phyloP scores from a whole-genome alignment of 2,329 filamentous ascomycete genomes.

The Thermothelomyces thermophilus region DNA sequence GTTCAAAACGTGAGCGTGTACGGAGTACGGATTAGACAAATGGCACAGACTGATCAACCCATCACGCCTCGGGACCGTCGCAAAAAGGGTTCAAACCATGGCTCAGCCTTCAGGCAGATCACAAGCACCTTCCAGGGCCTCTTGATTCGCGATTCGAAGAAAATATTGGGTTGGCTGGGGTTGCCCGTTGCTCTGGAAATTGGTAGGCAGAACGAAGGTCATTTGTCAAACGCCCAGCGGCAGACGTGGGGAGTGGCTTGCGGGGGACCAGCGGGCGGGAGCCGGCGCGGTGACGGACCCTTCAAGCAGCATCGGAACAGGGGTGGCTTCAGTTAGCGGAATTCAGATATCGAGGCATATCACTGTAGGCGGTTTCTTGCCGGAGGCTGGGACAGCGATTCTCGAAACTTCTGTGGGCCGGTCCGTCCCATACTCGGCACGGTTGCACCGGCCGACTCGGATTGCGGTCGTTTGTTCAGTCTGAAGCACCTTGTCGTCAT shows the following conservation, averaged over 20 bases:
- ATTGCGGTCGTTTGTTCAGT: neutral
- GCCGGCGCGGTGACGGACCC: neutral
- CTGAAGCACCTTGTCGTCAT: neutral
- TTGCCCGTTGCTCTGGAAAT: constrained; percentile 23
- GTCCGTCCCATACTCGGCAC: neutral
- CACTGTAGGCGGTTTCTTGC: constrained; percentile 10
- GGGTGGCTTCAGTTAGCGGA: neutral
- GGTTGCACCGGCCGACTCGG: neutral
- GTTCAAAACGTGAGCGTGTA: too few relatives aligned
- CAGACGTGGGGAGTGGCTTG: constrained; percentile 1
- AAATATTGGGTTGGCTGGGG: constrained; percentile 27
- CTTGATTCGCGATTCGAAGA: constrained; percentile 23
- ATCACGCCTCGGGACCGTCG: constrained; percentile 18
- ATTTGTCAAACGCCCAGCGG: constrained; percentile 18
- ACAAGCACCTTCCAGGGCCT: constrained; percentile 9
- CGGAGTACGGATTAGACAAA: too few relatives aligned
- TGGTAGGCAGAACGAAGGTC: constrained; percentile 7
- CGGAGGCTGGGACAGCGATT: constrained; percentile 27
- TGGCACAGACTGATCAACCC: constrained; percentile 16
- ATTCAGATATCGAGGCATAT: constrained; percentile 19
- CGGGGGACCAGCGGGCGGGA: constrained; percentile 11
- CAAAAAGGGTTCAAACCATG: constrained; percentile 26
- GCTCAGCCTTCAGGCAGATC: constrained; percentile 22
- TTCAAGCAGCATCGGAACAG: neutral
- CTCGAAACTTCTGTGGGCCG: constrained; percentile 41